Conservation (phyloP, 202 grass and related monocot genomes). For the Brachypodium distachyon region DNA sequence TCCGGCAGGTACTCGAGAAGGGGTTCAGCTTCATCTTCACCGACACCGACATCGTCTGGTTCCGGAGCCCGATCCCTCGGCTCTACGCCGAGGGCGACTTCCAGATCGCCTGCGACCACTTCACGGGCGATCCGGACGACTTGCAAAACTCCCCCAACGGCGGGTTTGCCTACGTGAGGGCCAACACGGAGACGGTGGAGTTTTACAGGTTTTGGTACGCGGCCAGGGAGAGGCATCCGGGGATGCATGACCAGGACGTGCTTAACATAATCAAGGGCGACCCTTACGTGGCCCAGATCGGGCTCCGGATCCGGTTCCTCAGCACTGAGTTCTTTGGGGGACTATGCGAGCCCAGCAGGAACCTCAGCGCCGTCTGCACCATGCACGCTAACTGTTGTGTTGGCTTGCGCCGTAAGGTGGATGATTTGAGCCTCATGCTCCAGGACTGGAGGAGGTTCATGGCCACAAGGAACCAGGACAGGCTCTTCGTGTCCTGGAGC, state of each 20-base stretch:
- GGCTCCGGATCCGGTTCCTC: conserved; percentile 52
- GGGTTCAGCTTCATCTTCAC: conserved; percentile 74
- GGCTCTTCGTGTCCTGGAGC: conserved; percentile 26
- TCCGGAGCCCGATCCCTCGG: conserved; percentile 51
- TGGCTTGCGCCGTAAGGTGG: conserved; percentile 37
- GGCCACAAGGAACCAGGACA: conserved; percentile 1
- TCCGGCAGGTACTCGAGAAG: conserved; percentile 51
- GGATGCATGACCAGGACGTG: conserved; percentile 64
- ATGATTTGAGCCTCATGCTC: conserved; percentile 53
- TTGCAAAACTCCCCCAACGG: conserved; percentile 46
- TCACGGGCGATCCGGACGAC: conserved; percentile 44
- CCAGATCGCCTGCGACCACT: conserved; percentile 71
- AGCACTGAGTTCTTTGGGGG: conserved; percentile 68
- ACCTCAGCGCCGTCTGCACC: conserved; percentile 52
- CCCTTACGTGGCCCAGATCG: conserved; percentile 31
- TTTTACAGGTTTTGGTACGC: conserved; percentile 66
- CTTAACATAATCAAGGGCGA: conserved; percentile 76
- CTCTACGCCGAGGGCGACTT: conserved; percentile 55
- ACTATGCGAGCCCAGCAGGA: conserved; percentile 55
- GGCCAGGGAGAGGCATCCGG: conserved; percentile 43
- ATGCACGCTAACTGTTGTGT: conserved; percentile 89
- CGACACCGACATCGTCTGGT: conserved; percentile 83
- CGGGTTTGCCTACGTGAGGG: conserved; percentile 55
- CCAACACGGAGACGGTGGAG: conserved; percentile 40
- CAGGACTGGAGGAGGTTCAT: conserved; percentile 66